Conservation (phyloP, 2,329 filamentous ascomycete genomes). For the Remersonia thermophila region DNA sequence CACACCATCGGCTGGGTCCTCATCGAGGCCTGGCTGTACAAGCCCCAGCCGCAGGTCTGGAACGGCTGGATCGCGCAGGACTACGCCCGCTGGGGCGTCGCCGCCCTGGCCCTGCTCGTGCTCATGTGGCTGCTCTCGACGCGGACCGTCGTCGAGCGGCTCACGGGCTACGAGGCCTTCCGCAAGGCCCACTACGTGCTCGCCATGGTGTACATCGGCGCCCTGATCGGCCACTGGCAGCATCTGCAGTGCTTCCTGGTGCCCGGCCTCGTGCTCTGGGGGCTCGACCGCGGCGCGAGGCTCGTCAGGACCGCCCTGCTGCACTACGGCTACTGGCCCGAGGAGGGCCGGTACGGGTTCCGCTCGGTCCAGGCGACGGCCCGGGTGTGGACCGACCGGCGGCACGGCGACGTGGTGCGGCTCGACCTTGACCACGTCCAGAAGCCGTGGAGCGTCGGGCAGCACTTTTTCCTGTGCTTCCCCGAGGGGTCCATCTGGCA, state of each 20-base stretch:
- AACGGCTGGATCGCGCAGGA: conserved; percentile 45
- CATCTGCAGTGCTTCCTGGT: conserved; percentile 57
- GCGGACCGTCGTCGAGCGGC: conserved; percentile 41
- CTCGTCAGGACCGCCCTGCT: conserved; percentile 45
- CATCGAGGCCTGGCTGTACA: conserved; percentile 53
- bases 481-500: conserved; percentile 56
- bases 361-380: conserved; percentile 38
- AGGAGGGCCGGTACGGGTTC: conserved; percentile 36
- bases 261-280: conserved; percentile 51
- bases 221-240: conserved; percentile 64
- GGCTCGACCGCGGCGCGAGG: conserved; percentile 49
- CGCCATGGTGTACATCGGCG: conserved; percentile 62
- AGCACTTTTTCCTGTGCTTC: conserved; percentile 63
- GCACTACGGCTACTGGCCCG: conserved; percentile 42
- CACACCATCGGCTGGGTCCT: conserved; percentile 63
- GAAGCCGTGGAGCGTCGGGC: conserved; percentile 50
- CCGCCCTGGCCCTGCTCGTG: conserved; percentile 52
- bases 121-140: conserved; percentile 49
- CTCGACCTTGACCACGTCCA: conserved; percentile 53
- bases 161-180: conserved; percentile 68
- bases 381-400: conserved; percentile 40
- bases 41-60: conserved; percentile 53
- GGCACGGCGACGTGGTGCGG: conserved; percentile 50
- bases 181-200: conserved; percentile 61
- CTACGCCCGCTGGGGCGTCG: conserved; percentile 63